Evolutionary conservation across 2,329 filamentous ascomycete genomes (phyloP).

Genomic region (Alternaria arborescens): DNA sequence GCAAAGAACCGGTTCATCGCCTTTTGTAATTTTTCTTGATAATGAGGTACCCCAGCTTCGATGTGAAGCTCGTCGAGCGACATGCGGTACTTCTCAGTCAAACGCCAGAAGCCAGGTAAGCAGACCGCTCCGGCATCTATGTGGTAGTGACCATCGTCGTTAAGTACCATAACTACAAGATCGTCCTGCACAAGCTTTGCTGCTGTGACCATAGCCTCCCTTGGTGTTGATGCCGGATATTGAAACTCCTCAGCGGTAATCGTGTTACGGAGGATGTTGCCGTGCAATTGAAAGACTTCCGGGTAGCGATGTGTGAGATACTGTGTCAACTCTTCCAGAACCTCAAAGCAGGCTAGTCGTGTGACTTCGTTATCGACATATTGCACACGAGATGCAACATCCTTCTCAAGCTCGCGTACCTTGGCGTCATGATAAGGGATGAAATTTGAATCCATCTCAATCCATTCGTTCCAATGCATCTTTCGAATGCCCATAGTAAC

Average conservation of each 20-base stretch:
- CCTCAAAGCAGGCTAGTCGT: slow-evolving; percentile 2
- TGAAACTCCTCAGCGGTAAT: not conserved
- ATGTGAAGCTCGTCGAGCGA: slow-evolving; percentile 4
- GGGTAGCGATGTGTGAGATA: slow-evolving; percentile 10
- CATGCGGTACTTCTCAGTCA: slow-evolving; percentile 9
- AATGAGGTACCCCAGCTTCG: slow-evolving; percentile 5
- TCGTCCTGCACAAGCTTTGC: slow-evolving; percentile 6
- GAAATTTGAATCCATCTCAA: slow-evolving; percentile 10
- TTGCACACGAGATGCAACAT: not conserved
- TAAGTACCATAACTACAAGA: slow-evolving; percentile 2
- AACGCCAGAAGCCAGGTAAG: slow-evolving; percentile 3
- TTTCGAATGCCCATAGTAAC: not conserved
- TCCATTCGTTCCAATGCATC: slow-evolving; percentile 10
- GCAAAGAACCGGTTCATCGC: slow-evolving; percentile 9
- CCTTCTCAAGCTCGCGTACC: not conserved
- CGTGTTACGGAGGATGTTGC: not conserved
- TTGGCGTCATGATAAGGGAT: slow-evolving; percentile 4
- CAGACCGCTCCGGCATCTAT: slow-evolving; percentile 7
- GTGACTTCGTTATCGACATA: not conserved
- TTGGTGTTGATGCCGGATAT: slow-evolving; percentile 2
- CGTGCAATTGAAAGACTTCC: slow-evolving; percentile 1
- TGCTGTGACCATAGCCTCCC: slow-evolving; percentile 6
- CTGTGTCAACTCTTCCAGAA: slow-evolving; percentile 5
- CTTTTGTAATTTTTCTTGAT: slow-evolving; percentile 7
- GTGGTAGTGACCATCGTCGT: slow-evolving; percentile 9